Conservation (phyloP, 441 rosid genomes). For the Bruguiera hainesii region DNA sequence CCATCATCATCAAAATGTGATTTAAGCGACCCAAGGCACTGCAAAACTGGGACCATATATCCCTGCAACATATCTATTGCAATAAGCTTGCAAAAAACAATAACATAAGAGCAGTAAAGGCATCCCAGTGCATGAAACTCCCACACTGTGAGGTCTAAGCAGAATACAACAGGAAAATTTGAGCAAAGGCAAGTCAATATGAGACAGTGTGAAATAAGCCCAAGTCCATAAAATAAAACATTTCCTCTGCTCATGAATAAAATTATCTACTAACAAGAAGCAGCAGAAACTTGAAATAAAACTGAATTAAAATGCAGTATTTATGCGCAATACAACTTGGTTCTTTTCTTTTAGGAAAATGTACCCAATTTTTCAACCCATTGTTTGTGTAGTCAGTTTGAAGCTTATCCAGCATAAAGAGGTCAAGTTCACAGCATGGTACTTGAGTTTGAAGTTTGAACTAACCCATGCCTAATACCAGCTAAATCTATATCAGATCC, state of each 20-base stretch:
- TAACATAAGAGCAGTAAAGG: background rate
- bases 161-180: too few relatives aligned
- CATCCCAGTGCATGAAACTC: background rate
- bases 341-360: background rate
- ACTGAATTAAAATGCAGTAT: too few relatives aligned
- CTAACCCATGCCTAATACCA: conserved; percentile 7
- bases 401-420: background rate
- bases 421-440: conserved; percentile 12
- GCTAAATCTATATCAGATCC: conserved; percentile 11
- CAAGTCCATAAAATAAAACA: too few relatives aligned
- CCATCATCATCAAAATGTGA: conserved; percentile 36
- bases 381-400: background rate
- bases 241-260: too few relatives aligned
- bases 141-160: too few relatives aligned
- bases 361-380: conserved; percentile 5
- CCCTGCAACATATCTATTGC: conserved; percentile 53
- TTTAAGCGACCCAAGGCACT: conserved; percentile 67
- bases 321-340: background rate
- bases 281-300: too few relatives aligned
- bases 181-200: too few relatives aligned
- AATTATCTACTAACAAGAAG: too few relatives aligned
- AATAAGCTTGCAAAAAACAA: conserved; percentile 10
- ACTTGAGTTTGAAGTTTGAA: conserved; percentile 13
- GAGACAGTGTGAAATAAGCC: too few relatives aligned
- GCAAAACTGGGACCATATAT: conserved; percentile 65